Evolutionary conservation across 2,329 filamentous ascomycete species (phyloP).

Genomic region (Xylaria polymorpha): DNA sequence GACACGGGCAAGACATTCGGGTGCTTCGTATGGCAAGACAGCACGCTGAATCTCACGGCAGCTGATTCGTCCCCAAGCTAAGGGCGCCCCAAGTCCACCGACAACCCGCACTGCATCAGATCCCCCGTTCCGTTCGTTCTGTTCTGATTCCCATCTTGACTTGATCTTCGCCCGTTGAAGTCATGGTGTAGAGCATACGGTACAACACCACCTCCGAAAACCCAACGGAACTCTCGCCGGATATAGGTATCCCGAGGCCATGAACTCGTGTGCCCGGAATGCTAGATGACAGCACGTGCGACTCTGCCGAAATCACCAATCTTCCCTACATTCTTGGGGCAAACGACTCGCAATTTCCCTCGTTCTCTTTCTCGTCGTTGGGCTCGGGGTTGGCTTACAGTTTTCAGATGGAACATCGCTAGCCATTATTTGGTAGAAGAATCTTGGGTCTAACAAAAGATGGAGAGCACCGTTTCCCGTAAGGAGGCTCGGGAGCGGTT

Average conservation of each 20-base stretch:
- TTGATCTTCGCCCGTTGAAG: conserved; percentile 10
- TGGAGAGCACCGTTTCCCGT: conserved; percentile 43
- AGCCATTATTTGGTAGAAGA: conserved; percentile 6
- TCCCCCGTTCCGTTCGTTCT: neutral
- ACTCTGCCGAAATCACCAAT: conserved; percentile 23
- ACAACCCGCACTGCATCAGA: conserved; percentile 19
- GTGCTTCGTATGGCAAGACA: conserved; percentile 37
- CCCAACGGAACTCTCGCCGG: neutral
- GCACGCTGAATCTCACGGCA: conserved; percentile 3
- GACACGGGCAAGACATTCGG: conserved; percentile 43
- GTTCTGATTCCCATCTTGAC: neutral
- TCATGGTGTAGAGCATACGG: conserved; percentile 27
- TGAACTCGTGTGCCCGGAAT: conserved; percentile 20
- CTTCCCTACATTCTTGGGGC: conserved; percentile 20
- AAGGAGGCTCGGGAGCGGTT: conserved; percentile 45
- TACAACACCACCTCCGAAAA: neutral
- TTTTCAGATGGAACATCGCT: conserved; percentile 32
- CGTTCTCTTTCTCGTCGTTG: conserved; percentile 24
- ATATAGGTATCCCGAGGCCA: conserved; percentile 6
- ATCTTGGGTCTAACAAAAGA: conserved; percentile 27
- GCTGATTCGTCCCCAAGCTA: conserved; percentile 7
- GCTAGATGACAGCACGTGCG: conserved; percentile 17
- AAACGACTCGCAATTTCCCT: conserved; percentile 13
- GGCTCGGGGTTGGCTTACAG: conserved; percentile 35
- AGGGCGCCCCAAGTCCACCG: conserved; percentile 10